These are phyloP conservation scores for Cyberlindnera sargentensis DNA, from an alignment of 805 yeast species.

Conservation along the genomic window DNA sequence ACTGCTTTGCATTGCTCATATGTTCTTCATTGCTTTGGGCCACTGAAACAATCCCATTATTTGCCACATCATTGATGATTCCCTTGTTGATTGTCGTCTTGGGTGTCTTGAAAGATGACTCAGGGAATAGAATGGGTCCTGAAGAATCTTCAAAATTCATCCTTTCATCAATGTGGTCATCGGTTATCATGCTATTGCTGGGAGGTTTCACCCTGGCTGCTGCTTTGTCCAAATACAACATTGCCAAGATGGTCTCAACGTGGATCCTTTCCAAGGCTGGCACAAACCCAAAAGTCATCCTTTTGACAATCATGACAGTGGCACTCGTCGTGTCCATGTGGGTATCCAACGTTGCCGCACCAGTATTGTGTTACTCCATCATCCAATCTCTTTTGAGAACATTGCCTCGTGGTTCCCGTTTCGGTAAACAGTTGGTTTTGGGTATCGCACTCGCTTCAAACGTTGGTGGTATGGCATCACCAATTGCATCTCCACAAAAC, in stretches of 20 bases:
- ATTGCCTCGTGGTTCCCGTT: conserved; percentile 67
- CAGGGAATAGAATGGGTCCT: conserved; percentile 49
- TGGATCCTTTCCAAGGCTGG: conserved; percentile 78
- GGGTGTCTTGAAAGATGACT: conserved; percentile 56
- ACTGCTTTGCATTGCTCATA: conserved; percentile 78
- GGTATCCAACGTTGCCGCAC: conserved; percentile 97
- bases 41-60: conserved; percentile 86
- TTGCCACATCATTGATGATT: conserved; percentile 77
- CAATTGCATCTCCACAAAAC: conserved; percentile 95
- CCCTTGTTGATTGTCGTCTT: conserved; percentile 76
- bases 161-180: conserved; percentile 88
- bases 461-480: conserved; percentile 95
- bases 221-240: conserved; percentile 82
- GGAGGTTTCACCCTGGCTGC: conserved; percentile 97
- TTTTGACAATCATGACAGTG: conserved; percentile 78
- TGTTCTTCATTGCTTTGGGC: conserved; percentile 92
- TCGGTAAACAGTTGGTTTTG: conserved; percentile 75
- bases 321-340: conserved; percentile 87
- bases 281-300: conserved; percentile 69
- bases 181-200: conserved; percentile 79
- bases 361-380: conserved; percentile 85
- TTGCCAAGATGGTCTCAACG: conserved; percentile 82
- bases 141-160: conserved; percentile 68
- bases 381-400: conserved; percentile 86
- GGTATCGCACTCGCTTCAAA: conserved; percentile 93